A percentile compares a stretch with the other conserved stretches of the same genome.
Evolutionary conservation across 106 monocot genomes (phyloP).

Genomic region (Xerophyta viscosa): DNA sequence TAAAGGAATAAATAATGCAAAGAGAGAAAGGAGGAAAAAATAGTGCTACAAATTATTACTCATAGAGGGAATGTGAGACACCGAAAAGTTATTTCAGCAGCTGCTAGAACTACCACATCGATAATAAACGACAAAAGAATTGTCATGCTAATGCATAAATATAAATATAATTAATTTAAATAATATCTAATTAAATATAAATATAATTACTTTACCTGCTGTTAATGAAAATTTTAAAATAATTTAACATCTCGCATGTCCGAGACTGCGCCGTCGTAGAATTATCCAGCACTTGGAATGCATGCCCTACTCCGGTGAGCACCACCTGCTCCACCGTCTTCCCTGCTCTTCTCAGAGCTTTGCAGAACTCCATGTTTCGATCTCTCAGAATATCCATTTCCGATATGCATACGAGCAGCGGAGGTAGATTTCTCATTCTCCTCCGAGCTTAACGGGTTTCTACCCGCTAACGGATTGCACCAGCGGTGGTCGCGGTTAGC

Average conservation of each 20-base stretch:
- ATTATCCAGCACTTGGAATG: slow-evolving; percentile 60
- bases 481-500: slow-evolving; percentile 47
- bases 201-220: too few species aligned
- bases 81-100: too few species aligned
- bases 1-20: too few species aligned
- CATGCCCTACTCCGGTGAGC: slow-evolving; percentile 72
- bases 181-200: too few species aligned
- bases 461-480: slow-evolving; percentile 45
- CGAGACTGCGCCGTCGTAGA: slow-evolving; percentile 35
- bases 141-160: too few species aligned
- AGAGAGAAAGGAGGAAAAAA: too few species aligned
- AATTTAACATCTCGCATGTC: slow-evolving; percentile 43
- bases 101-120: too few species aligned
- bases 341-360: slow-evolving; percentile 33
- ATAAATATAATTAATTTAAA: too few species aligned
- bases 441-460: slow-evolving; percentile 3
- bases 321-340: slow-evolving; percentile 24
- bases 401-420: slow-evolving; percentile 37
- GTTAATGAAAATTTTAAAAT: slow-evolving; percentile 47
- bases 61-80: too few species aligned
- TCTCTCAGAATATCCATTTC: slow-evolving; percentile 70
- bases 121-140: too few species aligned
- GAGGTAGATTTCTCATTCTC: slow-evolving; percentile 16
- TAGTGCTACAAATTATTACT: too few species aligned
- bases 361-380: slow-evolving; percentile 56